A percentile compares a stretch with the other conserved stretches of the same genome.
Evolutionary conservation across 2,329 filamentous ascomycete genomes (phyloP).

Genomic region (Cladosporium velox): DNA sequence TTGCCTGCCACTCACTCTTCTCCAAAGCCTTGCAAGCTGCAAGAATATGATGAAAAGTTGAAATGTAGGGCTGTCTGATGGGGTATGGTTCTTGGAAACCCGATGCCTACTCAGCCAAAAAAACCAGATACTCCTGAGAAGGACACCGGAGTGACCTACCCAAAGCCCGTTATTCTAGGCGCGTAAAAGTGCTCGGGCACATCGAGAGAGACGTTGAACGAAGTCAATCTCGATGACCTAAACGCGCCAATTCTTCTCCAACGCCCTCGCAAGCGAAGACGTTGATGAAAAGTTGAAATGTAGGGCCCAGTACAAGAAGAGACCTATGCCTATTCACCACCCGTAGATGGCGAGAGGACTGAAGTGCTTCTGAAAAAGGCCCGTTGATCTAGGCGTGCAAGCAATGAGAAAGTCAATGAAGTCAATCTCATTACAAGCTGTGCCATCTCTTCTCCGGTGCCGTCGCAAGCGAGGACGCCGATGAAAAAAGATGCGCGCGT

Average conservation of each 20-base stretch:
- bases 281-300: not conserved
- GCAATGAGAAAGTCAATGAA: not conserved
- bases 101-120: not conserved
- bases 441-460: not conserved
- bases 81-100: not conserved
- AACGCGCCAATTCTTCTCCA: not conserved
- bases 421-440: not conserved
- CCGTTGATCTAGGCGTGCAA: not conserved
- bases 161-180: no score
- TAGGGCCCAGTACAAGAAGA: no score
- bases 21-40: not conserved
- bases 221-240: no score
- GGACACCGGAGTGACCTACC: no score
- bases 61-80: not conserved
- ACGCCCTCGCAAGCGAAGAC: not conserved
- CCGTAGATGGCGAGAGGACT: not conserved
- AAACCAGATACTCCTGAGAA: no score
- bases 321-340: not conserved
- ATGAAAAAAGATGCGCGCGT: not conserved
- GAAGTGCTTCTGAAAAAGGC: not conserved
- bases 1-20: not conserved
- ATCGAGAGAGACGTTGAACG: no score
- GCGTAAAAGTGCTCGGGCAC: no score
- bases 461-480: conserved; percentile 5
- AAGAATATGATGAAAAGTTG: not conserved